Percentiles rank a stretch among this genome's conserved stretches.
Conservation (phyloP, 2,329 filamentous ascomycete genomes). For the Neobulgaria alba region DNA sequence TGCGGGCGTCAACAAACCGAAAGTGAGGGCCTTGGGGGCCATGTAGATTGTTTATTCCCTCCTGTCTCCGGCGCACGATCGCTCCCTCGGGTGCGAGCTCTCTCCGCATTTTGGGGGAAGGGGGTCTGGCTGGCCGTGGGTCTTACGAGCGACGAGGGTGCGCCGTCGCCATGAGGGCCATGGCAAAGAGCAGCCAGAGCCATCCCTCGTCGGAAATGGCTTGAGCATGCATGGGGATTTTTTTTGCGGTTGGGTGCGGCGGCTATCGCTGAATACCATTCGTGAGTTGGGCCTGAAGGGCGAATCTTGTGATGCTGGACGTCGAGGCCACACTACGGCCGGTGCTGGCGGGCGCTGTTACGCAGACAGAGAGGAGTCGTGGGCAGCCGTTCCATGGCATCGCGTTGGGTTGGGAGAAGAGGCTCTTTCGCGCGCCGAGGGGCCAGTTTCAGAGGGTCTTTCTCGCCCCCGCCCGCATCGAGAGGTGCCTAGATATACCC, state of each 20-base stretch:
- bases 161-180: no score
- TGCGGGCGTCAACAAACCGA: no score
- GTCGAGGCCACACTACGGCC: background rate
- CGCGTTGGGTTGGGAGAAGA: background rate
- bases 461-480: no score
- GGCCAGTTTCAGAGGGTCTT: background rate
- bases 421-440: background rate
- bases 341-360: background rate
- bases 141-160: no score
- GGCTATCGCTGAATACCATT: conserved; percentile 2
- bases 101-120: background rate
- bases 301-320: background rate
- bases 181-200: background rate
- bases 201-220: background rate
- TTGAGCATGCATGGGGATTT: background rate
- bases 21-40: no score
- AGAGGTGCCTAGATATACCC: no score
- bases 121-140: no score
- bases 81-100: background rate
- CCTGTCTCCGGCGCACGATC: background rate
- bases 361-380: background rate
- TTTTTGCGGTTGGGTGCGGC: background rate
- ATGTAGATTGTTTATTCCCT: no score
- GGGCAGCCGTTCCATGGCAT: background rate
- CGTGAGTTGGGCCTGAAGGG: background rate